phyloP scores from a whole-genome alignment of 192 early-diverging fungal genomes.

The Entomortierella lignicola region DNA sequence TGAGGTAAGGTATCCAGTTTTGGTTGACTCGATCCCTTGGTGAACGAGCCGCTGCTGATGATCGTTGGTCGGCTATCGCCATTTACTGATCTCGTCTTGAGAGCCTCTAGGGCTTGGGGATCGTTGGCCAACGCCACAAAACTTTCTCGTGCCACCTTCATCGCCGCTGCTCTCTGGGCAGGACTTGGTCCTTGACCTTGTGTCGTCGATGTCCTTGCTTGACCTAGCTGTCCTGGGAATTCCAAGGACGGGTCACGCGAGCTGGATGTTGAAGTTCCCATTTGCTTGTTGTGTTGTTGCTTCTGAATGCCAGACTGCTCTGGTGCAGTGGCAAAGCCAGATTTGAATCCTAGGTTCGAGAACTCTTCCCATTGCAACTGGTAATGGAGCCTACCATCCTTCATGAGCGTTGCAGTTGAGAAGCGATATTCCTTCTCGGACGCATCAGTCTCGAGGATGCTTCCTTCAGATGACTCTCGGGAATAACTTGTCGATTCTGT shows the following conservation, averaged over 20 bases:
- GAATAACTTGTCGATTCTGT: background rate
- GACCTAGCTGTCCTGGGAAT: conserved; percentile 44
- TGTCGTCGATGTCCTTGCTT: background rate
- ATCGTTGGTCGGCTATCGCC: conserved; percentile 12
- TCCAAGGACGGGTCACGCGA: conserved; percentile 20
- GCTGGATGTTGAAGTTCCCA: conserved; percentile 2
- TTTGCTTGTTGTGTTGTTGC: background rate
- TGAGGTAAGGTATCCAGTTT: background rate
- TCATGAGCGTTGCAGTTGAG: conserved; percentile 50
- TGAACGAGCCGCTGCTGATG: conserved; percentile 34
- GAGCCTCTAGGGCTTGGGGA: conserved; percentile 18
- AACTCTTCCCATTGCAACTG: conserved; percentile 52
- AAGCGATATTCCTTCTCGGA: conserved; percentile 33
- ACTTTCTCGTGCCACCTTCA: conserved; percentile 31
- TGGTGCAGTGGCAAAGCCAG: conserved; percentile 12
- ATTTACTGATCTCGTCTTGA: conserved; percentile 9
- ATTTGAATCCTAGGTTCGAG: conserved; percentile 47
- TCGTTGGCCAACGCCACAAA: conserved; percentile 38
- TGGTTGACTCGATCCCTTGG: conserved; percentile 11
- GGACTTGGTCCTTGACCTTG: conserved; percentile 34
- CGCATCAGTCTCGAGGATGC: conserved; percentile 21
- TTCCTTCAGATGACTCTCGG: background rate
- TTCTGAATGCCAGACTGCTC: background rate
- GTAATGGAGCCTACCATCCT: conserved; percentile 56
- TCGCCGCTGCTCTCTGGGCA: conserved; percentile 37